Evolutionary conservation across 306 rosid genomes (phyloP).

Genomic region (Malus sieversii): DNA sequence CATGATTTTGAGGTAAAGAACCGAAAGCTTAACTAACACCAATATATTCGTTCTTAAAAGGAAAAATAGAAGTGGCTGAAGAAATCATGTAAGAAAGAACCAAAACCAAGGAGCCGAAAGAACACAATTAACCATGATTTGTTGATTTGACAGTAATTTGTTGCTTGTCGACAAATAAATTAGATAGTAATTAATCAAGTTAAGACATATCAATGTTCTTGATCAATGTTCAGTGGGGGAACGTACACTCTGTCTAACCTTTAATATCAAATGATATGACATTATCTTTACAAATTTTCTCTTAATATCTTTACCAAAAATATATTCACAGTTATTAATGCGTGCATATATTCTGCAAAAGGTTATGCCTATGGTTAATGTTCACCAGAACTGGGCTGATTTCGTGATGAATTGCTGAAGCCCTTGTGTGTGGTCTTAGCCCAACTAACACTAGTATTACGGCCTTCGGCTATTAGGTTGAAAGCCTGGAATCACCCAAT

Average conservation of each 20-base stretch:
- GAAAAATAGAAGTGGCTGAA: background rate
- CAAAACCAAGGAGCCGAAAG: background rate
- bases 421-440: background rate
- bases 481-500: no score
- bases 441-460: background rate
- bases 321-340: background rate
- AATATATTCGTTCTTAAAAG: background rate
- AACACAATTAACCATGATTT: background rate
- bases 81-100: background rate
- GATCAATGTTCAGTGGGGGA: background rate
- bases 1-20: background rate
- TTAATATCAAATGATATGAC: background rate
- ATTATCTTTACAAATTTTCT: background rate
- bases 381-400: background rate
- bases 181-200: background rate
- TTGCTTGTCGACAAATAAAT: background rate
- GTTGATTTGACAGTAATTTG: background rate
- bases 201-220: background rate
- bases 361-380: background rate
- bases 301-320: background rate
- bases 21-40: background rate
- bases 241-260: background rate
- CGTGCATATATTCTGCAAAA: background rate
- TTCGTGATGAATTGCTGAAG: background rate
- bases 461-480: no score